Conservation (phyloP, 2,329 filamentous ascomycete genomes). For the Rhytidhysteron rufulum region DNA sequence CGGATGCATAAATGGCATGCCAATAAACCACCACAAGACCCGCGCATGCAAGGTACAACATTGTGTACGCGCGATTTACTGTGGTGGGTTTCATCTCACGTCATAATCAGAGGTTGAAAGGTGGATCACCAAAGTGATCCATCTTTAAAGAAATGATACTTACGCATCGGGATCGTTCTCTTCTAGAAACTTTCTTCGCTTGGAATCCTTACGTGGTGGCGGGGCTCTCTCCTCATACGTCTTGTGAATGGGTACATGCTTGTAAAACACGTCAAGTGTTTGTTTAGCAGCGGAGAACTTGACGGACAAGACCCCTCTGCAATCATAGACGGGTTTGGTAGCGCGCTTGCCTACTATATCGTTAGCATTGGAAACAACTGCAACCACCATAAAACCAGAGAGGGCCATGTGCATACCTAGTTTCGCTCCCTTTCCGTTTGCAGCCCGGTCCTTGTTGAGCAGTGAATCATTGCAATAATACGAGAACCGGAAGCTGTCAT, state of each 20-base stretch:
- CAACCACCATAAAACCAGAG: too few relatives aligned
- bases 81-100: too few relatives aligned
- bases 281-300: conserved; percentile 45
- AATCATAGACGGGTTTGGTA: conserved; percentile 47
- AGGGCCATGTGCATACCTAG: conserved; percentile 31
- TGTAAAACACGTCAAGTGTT: conserved; percentile 44
- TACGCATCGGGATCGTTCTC: conserved; percentile 30
- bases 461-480: conserved; percentile 50
- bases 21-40: too few relatives aligned
- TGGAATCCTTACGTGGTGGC: conserved; percentile 38
- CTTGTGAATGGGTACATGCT: conserved; percentile 44
- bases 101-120: too few relatives aligned
- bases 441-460: conserved; percentile 48
- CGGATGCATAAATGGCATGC: too few relatives aligned
- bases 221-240: conserved; percentile 44
- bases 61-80: too few relatives aligned
- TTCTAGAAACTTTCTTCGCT: conserved; percentile 32
- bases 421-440: conserved; percentile 41
- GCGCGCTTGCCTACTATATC: conserved; percentile 11
- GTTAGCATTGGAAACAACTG: too few relatives aligned
- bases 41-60: too few relatives aligned
- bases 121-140: too few relatives aligned
- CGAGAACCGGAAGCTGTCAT: conserved; percentile 45
- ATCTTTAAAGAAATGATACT: background rate
- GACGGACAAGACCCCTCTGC: conserved; percentile 45